A percentile compares a stretch with the other conserved stretches of the same genome.
phyloP scores from a whole-genome alignment of 139 green algal genomes.

The Chlamydomonas incerta region DNA sequence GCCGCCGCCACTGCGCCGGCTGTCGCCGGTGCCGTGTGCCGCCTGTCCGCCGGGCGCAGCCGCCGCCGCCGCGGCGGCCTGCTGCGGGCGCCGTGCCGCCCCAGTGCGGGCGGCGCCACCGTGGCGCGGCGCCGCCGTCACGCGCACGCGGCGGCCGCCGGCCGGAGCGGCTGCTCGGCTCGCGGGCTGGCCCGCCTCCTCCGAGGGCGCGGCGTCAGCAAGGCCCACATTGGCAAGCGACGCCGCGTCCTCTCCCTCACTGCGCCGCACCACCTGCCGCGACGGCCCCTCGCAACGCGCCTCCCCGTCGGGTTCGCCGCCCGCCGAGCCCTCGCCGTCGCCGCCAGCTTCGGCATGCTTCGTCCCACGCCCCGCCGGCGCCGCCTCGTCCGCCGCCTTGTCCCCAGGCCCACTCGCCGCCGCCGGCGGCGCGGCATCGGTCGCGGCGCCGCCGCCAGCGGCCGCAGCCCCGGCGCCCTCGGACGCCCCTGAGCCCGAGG shows the following conservation, averaged over 20 bases:
- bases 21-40: background rate
- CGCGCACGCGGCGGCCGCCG: no score
- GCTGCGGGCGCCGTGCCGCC: background rate
- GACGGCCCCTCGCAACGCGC: background rate
- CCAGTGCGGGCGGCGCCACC: background rate
- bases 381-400: background rate
- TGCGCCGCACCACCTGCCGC: background rate
- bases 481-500: no score
- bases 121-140: no score
- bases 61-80: background rate
- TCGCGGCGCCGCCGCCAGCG: no score
- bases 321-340: background rate
- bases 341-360: background rate
- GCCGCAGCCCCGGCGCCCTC: no score
- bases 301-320: background rate
- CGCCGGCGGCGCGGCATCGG: no score
- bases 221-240: background rate
- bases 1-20: background rate
- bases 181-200: no score
- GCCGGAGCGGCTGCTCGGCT: background rate
- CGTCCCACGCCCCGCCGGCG: background rate
- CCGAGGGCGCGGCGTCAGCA: background rate
- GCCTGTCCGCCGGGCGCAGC: background rate
- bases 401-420: no score
- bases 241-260: constrained; percentile 2